A percentile compares a stretch with the other conserved stretches of the same genome.
Evolutionary conservation across 345 rosid genomes (phyloP).

Genomic region (Gossypium rotundifolium): DNA sequence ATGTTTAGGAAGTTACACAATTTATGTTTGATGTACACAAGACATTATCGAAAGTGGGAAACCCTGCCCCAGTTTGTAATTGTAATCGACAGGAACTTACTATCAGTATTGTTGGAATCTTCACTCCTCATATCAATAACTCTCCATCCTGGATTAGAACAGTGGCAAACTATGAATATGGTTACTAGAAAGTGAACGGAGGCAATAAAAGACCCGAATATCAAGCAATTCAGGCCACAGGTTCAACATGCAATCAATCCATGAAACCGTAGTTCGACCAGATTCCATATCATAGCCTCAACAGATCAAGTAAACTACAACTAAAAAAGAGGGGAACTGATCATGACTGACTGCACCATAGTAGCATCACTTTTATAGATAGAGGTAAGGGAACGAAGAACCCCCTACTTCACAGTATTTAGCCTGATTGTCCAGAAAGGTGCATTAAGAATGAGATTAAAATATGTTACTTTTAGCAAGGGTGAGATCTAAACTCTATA

Average conservation of each 20-base stretch:
- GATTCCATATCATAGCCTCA: not conserved
- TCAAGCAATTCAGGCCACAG: not conserved
- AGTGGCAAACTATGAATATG: not conserved
- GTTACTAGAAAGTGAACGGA: not conserved
- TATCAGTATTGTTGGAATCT: not conserved
- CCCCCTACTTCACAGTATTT: not conserved
- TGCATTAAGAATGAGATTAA: too few relatives aligned
- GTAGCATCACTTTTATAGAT: not conserved
- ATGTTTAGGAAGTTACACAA: not conserved
- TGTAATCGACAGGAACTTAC: not conserved
- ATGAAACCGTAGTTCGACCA: not conserved
- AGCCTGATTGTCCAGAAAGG: not conserved
- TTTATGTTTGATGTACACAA: slow-evolving; percentile 5
- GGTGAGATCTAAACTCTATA: not conserved
- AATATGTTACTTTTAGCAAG: not conserved
- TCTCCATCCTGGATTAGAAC: not conserved
- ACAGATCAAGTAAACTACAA: not conserved
- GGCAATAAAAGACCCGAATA: not conserved
- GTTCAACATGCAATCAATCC: not conserved
- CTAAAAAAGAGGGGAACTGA: not conserved
- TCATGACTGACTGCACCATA: not conserved
- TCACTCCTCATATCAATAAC: not conserved
- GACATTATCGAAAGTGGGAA: not conserved
- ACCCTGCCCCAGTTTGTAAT: not conserved
- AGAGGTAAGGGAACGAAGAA: not conserved